phyloP scores from a whole-genome alignment of 768 basidiomycete genomes.

The Grammothele lineata region DNA sequence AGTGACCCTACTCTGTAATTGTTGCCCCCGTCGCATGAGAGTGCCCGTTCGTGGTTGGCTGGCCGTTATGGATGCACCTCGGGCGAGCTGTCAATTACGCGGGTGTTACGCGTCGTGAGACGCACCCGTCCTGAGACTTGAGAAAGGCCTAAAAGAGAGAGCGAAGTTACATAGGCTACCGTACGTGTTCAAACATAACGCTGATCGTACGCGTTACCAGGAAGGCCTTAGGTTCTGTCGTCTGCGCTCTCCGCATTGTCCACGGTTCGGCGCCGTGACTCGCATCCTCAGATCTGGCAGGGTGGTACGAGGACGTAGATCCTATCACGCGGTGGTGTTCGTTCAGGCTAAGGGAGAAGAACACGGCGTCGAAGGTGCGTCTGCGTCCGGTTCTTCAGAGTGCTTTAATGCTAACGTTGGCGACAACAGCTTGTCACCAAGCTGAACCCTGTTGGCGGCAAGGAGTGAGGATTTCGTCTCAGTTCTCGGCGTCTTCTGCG shows the following conservation, averaged over 20 bases:
- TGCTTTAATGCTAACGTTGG: not conserved
- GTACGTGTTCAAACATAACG: no score
- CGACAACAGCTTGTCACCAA: slow-evolving; percentile 56
- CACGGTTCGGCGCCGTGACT: slow-evolving; percentile 62
- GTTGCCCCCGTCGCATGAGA: no score
- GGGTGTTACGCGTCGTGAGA: no score
- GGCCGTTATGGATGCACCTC: slow-evolving; percentile 4
- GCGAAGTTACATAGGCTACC: no score
- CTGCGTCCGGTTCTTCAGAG: not conserved
- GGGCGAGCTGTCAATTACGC: slow-evolving; percentile 4
- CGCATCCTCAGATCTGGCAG: slow-evolving; percentile 68
- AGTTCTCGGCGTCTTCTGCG: slow-evolving; percentile 53
- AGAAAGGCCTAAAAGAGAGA: no score
- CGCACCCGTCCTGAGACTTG: no score
- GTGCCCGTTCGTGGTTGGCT: not conserved
- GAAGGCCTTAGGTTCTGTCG: slow-evolving; percentile 58
- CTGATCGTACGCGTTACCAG: no score
- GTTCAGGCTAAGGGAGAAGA: slow-evolving; percentile 69
- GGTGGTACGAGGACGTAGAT: slow-evolving; percentile 63
- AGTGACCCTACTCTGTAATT: slow-evolving; percentile 5
- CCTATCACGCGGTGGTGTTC: slow-evolving; percentile 63
- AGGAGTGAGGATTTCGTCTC: slow-evolving; percentile 68
- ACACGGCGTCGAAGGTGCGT: slow-evolving; percentile 68
- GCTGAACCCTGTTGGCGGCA: slow-evolving; percentile 51
- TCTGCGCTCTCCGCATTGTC: slow-evolving; percentile 49